Base-by-base conservation (phyloP, 352 stramenopile species). In the Discostella stelligera region DNA sequence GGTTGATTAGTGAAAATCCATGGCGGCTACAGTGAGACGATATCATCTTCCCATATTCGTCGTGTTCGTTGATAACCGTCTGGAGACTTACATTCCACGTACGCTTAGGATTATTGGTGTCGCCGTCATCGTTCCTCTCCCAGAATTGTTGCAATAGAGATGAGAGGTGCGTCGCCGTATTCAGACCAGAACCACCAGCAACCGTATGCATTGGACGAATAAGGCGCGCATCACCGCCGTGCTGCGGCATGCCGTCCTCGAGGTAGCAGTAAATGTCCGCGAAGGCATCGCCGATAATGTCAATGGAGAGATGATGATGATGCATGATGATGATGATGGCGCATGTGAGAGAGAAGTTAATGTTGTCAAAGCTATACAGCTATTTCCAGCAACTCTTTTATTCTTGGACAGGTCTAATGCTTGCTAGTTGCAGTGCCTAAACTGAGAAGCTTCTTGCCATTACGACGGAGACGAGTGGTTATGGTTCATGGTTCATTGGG, bases 221-320 rank as follows among this genome's bases (percentile, higher is more conserved):
- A 25, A 90, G 65, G 23, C 75, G 64, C 41, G 79, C 77, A 75
- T 90, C 86, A 2, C 86, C 86, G 41, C 86, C 86, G 21, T 50
- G 46, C 62, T 83, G 58, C 0, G 83, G 83, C 27, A 80, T 79
- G 10, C 63, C 44, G 21, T 55, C 62, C 4, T 86, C 79, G 0
- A 90, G 68, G 66, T 83, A 86, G 25, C 71, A 88, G 65, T 90
- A 86, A 18, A 90, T 69, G 74, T 92, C 86, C 13, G 82, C 82
- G 58, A 87, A 92, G 8, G 84, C 84, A 77, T 92, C 86, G 16
- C 86, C 86, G 30, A 87, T 74, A 13, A 90, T 70, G 20, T 72
- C 54, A 30, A 77, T 77, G 21, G 61, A 71, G 37, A 71, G 23
- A 37, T 60, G 50, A 32, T 32, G 27, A 32, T 32, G 27, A 32